These are phyloP conservation scores for Aspergillus sp. DNA, from an alignment of 2,329 filamentous ascomycete genomes.

Conservation along the genomic window DNA sequence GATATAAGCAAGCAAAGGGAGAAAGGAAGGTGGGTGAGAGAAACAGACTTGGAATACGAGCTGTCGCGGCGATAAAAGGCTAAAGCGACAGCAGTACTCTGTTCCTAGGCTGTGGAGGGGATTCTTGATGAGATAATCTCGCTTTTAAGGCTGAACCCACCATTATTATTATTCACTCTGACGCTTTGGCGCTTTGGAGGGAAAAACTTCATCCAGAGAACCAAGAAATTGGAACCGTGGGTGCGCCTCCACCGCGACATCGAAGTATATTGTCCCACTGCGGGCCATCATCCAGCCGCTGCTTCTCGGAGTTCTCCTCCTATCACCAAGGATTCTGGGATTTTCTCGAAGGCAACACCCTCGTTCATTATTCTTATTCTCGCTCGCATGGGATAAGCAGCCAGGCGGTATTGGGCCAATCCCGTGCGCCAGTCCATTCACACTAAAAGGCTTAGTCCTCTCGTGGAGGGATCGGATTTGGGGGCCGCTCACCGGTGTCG, in stretches of 20 bases:
- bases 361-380: not conserved
- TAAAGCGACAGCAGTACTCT: not conserved
- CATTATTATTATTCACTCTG: not conserved
- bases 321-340: not conserved
- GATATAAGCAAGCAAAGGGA: not conserved
- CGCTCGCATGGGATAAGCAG: not conserved
- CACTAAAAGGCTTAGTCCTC: constrained; percentile 14
- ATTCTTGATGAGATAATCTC: not conserved
- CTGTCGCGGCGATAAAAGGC: not conserved
- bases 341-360: not conserved
- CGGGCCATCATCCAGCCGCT: constrained; percentile 1
- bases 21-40: not conserved
- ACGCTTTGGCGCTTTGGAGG: not conserved
- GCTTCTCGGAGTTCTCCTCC: not conserved
- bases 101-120: not conserved
- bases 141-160: not conserved
- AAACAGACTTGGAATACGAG: not conserved
- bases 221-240: constrained; percentile 1
- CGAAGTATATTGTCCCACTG: constrained; percentile 1
- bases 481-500: constrained; percentile 3
- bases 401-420: not conserved
- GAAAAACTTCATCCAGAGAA: constrained; percentile 4
- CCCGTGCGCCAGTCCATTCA: not conserved
- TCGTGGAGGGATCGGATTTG: constrained; percentile 2
- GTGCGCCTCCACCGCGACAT: not conserved